These are phyloP conservation scores for Aristolochia fimbriata DNA, from an alignment of 164 flowering plant genomes.

Conservation along the genomic window DNA sequence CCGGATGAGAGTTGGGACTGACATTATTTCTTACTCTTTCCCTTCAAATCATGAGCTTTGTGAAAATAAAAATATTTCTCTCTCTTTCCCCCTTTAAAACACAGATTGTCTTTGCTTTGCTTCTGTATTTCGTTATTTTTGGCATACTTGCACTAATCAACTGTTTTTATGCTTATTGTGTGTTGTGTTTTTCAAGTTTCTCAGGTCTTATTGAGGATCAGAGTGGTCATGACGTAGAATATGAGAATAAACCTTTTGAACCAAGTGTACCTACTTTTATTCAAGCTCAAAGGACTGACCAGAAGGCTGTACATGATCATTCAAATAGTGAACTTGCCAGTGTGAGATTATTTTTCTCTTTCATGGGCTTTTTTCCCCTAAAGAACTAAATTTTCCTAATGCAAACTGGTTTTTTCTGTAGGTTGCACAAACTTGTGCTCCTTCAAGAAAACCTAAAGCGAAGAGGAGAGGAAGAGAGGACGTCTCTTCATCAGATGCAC, in stretches of 20 bases:
- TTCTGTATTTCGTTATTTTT: not conserved
- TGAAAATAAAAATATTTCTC: no score
- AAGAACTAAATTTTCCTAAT: no score
- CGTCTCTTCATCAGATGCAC: constrained; percentile 15
- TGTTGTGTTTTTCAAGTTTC: constrained; percentile 62
- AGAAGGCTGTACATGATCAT: constrained; percentile 23
- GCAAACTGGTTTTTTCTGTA: constrained; percentile 17
- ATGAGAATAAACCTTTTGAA: constrained; percentile 30
- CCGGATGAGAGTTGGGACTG: no score
- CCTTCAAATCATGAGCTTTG: no score
- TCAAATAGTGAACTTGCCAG: constrained; percentile 17
- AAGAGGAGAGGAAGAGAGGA: constrained; percentile 47
- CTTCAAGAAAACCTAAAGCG: constrained; percentile 49
- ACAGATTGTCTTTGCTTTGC: not conserved
- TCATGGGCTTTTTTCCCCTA: no score
- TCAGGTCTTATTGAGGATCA: constrained; percentile 76
- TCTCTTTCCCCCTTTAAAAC: no score
- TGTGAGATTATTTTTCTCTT: constrained; percentile 22
- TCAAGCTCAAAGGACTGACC: constrained; percentile 26
- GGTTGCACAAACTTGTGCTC: constrained; percentile 29
- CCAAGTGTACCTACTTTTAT: constrained; percentile 19
- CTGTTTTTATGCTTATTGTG: constrained; percentile 32
- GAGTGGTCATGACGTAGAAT: constrained; percentile 17
- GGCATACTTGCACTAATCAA: constrained; percentile 1
- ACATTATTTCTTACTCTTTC: no score